Evolutionary conservation across 805 yeast species (phyloP).

Genomic region (Myxozyma nipponensis): DNA sequence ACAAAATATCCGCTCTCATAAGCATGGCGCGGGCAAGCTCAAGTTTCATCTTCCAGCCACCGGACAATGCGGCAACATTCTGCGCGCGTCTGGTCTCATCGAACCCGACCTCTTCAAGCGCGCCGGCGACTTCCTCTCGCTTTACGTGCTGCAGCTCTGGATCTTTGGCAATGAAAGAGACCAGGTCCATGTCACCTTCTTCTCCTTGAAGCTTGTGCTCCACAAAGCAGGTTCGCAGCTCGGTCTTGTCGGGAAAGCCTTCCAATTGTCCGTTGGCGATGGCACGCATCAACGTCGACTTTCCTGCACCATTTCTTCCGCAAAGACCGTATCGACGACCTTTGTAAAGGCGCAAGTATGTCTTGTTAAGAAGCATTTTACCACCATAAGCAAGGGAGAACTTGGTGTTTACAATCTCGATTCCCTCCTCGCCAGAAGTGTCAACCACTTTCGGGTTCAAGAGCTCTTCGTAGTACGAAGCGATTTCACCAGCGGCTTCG

Average conservation of each 20-base stretch:
- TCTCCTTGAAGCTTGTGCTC: conserved; percentile 95
- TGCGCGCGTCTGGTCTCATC: conserved; percentile 85
- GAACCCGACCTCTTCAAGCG: conserved; percentile 83
- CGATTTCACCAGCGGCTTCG: conserved; percentile 33
- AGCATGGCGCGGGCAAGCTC: conserved; percentile 99
- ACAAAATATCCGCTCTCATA: conserved; percentile 90
- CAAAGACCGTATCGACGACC: conserved; percentile 97
- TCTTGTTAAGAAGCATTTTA: conserved; percentile 91
- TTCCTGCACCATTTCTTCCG: conserved; percentile 99
- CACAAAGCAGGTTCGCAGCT: conserved; percentile 88
- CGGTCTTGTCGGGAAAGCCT: conserved; percentile 90
- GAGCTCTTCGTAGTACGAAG: conserved; percentile 14
- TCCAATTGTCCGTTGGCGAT: conserved; percentile 95
- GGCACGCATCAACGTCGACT: conserved; percentile 94
- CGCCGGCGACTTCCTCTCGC: conserved; percentile 66
- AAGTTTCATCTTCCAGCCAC: conserved; percentile 99
- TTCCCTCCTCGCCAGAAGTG: conserved; percentile 44
- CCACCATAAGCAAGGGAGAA: conserved; percentile 97
- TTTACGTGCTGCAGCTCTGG: conserved; percentile 63
- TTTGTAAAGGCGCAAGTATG: conserved; percentile 77
- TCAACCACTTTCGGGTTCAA: conserved; percentile 21
- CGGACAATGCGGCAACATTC: conserved; percentile 89
- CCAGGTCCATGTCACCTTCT: conserved; percentile 87
- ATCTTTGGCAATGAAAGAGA: conserved; percentile 81
- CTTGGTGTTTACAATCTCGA: conserved; percentile 88